These are phyloP conservation scores for Naganishia kalamii DNA, from an alignment of 768 basidiomycete genomes.

Conservation along the genomic window DNA sequence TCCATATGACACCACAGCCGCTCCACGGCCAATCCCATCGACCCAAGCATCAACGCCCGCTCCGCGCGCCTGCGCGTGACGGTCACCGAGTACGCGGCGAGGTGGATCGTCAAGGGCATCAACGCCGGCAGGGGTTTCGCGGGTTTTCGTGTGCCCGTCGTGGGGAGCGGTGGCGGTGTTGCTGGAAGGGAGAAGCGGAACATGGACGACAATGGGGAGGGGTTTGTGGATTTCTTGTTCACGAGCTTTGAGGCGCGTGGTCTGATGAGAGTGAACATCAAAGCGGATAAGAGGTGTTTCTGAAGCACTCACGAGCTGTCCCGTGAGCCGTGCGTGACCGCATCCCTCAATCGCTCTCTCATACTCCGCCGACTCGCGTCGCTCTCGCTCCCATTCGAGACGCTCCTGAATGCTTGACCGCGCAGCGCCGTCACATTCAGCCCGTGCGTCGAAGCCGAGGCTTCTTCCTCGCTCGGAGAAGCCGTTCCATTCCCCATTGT, in stretches of 20 bases:
- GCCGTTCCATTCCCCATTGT: no score
- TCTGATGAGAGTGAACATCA: not conserved
- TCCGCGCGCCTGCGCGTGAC: conserved; percentile 36
- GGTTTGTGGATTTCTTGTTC: not conserved
- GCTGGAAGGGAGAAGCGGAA: not conserved
- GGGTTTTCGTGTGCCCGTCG: not conserved
- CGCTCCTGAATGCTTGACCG: no score
- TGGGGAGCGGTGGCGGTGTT: not conserved
- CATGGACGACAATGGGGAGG: not conserved
- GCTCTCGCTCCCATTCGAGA: not conserved
- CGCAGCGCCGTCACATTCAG: not conserved
- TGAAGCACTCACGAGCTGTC: not conserved
- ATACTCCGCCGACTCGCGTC: not conserved
- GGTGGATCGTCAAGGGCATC: not conserved
- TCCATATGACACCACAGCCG: conserved; percentile 25
- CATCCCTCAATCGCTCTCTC: not conserved
- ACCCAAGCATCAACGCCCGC: conserved; percentile 30
- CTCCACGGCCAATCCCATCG: conserved; percentile 27
- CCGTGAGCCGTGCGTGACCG: not conserved
- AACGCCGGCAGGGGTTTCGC: conserved; percentile 2
- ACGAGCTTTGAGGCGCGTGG: no score
- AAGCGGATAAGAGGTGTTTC: no score
- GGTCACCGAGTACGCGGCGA: conserved; percentile 5
- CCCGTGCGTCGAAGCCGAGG: no score
- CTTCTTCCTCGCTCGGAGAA: no score